Evolutionary conservation across 2,329 filamentous ascomycete species (phyloP).

Genomic region (Lachnellula arida): DNA sequence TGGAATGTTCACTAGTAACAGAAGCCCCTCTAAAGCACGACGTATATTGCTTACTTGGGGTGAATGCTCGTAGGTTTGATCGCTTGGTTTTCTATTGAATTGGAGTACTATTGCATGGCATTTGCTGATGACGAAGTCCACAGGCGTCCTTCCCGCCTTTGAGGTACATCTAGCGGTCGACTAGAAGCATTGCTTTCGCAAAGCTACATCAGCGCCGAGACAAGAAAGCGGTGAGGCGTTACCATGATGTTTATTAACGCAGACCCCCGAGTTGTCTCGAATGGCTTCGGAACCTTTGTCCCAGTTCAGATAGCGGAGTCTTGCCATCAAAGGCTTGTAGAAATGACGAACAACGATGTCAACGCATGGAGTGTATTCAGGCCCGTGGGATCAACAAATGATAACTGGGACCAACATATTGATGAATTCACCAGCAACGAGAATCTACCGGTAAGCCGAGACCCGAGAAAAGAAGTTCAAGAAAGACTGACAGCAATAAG

Average conservation of each 20-base stretch:
- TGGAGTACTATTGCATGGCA: slow-evolving; percentile 18
- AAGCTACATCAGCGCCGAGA: slow-evolving; percentile 20
- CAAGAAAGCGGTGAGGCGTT: slow-evolving; percentile 26
- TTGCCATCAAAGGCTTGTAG: slow-evolving; percentile 24
- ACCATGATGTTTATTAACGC: slow-evolving; percentile 30
- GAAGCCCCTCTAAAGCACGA: not conserved
- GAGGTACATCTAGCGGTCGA: slow-evolving; percentile 17
- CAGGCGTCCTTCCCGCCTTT: slow-evolving; percentile 15
- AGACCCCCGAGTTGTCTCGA: slow-evolving; percentile 26
- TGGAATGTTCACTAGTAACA: not conserved
- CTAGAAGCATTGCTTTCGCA: slow-evolving; percentile 19
- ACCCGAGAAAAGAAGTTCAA: not conserved
- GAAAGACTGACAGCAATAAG: slow-evolving; percentile 17
- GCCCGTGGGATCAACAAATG: slow-evolving; percentile 15
- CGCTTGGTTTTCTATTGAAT: slow-evolving; percentile 10
- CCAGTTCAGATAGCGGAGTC: slow-evolving; percentile 17
- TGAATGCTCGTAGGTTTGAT: slow-evolving; percentile 4
- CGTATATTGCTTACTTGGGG: not conserved
- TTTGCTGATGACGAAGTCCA: slow-evolving; percentile 10
- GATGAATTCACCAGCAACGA: slow-evolving; percentile 22
- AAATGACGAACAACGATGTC: slow-evolving; percentile 29
- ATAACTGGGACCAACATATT: slow-evolving; percentile 22
- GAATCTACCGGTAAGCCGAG: slow-evolving; percentile 19
- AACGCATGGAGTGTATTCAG: slow-evolving; percentile 26
- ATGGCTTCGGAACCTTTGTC: slow-evolving; percentile 28